These are phyloP conservation scores for Verticillium klebahnii DNA, from an alignment of 2,329 filamentous ascomycete genomes.

Conservation along the genomic window DNA sequence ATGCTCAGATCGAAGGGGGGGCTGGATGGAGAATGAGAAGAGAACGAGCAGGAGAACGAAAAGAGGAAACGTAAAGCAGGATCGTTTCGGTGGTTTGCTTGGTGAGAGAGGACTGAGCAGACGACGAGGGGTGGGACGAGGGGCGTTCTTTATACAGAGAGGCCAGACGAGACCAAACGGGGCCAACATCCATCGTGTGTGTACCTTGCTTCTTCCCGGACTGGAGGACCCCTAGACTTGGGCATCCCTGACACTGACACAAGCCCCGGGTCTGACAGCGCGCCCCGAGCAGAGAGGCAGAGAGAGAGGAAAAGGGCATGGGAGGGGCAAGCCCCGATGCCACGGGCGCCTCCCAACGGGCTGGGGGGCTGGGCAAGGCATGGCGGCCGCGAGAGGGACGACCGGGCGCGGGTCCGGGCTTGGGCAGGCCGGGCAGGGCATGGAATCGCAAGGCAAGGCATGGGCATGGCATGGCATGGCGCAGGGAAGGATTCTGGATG, in stretches of 20 bases:
- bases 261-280: neutral
- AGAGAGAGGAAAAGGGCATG: neutral
- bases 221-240: neutral
- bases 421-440: neutral
- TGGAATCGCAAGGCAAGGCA: no score
- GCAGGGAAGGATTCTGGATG: neutral
- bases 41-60: neutral
- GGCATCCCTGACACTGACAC: neutral
- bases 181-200: neutral
- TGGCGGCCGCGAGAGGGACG: neutral
- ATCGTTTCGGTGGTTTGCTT: neutral
- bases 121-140: neutral
- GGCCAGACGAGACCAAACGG: neutral
- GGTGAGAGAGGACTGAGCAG: neutral
- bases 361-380: neutral
- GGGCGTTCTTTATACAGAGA: neutral
- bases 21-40: neutral
- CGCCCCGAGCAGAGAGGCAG: neutral
- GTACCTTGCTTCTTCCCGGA: neutral
- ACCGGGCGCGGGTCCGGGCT: neutral
- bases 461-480: no score
- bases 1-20: neutral
- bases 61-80: no score
- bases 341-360: neutral
- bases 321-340: neutral